Conservation (phyloP, 2,329 filamentous ascomycete genomes). For the Fusarium irregulare region DNA sequence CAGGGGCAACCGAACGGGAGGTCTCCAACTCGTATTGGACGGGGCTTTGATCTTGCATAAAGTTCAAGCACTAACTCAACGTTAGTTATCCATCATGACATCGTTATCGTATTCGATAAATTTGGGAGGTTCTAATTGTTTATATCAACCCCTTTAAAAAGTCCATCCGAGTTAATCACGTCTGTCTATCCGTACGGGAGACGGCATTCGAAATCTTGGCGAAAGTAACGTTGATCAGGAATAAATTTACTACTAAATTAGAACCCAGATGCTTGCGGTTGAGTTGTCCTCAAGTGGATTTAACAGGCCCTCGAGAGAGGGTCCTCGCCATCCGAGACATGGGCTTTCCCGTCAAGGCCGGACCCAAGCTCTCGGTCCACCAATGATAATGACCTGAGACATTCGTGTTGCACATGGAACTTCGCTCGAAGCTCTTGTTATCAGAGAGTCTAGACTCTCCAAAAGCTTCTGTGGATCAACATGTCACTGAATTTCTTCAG, state of each 20-base stretch:
- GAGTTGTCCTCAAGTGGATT: constrained; percentile 1
- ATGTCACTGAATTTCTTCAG: background rate
- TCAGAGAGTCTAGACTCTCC: background rate
- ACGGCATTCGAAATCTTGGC: constrained; percentile 25
- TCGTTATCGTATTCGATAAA: background rate
- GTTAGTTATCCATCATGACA: constrained; percentile 1
- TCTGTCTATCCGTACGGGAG: background rate
- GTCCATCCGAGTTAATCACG: background rate
- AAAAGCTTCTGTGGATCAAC: background rate
- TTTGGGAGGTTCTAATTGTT: background rate
- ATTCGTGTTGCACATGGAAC: background rate
- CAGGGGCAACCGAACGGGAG: constrained; percentile 23
- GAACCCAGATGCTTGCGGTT: background rate
- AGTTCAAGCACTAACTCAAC: constrained; percentile 7
- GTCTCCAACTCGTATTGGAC: constrained; percentile 34
- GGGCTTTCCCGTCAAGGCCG: constrained; percentile 5
- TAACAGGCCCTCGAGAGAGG: constrained; percentile 1
- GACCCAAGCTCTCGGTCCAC: constrained; percentile 12
- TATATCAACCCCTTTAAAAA: background rate
- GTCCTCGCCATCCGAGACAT: constrained; percentile 13
- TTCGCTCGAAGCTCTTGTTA: background rate
- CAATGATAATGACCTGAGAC: background rate
- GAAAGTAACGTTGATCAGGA: background rate
- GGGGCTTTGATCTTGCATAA: constrained; percentile 33
- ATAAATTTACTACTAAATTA: constrained; percentile 3